These are phyloP conservation scores for Papiliotrema nemorosa DNA, from an alignment of 1,284 basidiomycete species.

Conservation along the genomic window DNA sequence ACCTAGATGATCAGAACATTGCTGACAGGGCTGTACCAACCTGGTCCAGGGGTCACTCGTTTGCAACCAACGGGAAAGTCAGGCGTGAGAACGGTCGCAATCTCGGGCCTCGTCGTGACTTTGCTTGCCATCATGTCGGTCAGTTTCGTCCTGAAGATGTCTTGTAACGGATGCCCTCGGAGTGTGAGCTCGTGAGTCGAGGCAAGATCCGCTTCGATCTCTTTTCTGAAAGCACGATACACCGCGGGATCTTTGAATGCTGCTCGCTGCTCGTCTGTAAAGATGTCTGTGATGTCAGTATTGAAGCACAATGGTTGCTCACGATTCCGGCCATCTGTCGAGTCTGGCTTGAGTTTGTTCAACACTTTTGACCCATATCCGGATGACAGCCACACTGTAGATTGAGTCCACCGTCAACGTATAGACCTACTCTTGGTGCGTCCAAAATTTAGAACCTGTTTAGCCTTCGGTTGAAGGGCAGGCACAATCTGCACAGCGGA, in stretches of 20 bases:
- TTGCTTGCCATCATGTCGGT: neutral
- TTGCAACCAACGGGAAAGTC: neutral
- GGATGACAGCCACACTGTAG: neutral
- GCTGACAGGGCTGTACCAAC: neutral
- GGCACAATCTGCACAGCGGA: neutral
- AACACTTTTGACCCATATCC: neutral
- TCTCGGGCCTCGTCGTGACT: neutral
- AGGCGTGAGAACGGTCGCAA: neutral
- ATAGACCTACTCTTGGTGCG: neutral
- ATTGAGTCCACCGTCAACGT: neutral
- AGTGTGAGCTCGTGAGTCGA: neutral
- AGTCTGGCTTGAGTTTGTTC: neutral
- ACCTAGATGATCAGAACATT: neutral
- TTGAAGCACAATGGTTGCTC: neutral
- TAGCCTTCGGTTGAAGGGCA: neutral
- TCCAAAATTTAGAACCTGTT: neutral
- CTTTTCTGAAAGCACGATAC: neutral
- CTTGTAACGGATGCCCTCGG: neutral
- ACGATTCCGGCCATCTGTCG: neutral
- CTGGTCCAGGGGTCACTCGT: neutral
- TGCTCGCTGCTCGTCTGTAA: neutral
- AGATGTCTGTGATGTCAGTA: neutral
- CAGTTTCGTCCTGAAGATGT: neutral
- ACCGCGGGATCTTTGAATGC: neutral
- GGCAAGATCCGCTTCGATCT: neutral